These are phyloP conservation scores for Lasiodiplodia sp. DNA, from an alignment of 2,329 filamentous ascomycete species.

Conservation along the genomic window DNA sequence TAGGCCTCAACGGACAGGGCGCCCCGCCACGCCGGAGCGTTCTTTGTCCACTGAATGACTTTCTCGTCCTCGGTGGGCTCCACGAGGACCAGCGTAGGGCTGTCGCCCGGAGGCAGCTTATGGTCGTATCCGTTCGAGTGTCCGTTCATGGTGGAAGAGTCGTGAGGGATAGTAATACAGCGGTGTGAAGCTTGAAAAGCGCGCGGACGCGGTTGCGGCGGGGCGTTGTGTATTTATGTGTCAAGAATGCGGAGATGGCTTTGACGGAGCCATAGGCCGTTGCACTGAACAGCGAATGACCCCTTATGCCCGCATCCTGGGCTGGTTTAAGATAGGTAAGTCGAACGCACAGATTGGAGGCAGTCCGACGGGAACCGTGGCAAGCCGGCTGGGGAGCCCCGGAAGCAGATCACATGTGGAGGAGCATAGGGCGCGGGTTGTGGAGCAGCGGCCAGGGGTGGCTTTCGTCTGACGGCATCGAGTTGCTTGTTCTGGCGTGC, in stretches of 20 bases:
- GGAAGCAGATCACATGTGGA: slow-evolving; percentile 27
- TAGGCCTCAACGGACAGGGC: slow-evolving; percentile 63
- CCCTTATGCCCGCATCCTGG: slow-evolving; percentile 14
- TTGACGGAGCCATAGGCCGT: slow-evolving; percentile 10
- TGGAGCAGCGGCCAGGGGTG: slow-evolving; percentile 22
- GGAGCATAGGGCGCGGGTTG: slow-evolving; percentile 24
- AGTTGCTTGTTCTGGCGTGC: slow-evolving; percentile 11
- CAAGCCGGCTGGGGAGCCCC: slow-evolving; percentile 18
- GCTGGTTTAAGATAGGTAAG: slow-evolving; percentile 16
- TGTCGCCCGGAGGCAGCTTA: slow-evolving; percentile 56
- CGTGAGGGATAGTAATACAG: not conserved
- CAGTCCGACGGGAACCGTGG: slow-evolving; percentile 26
- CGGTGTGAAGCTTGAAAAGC: not conserved
- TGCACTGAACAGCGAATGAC: slow-evolving; percentile 22
- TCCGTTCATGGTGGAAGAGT: slow-evolving; percentile 17
- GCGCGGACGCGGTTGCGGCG: slow-evolving; percentile 4
- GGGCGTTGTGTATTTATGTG: slow-evolving; percentile 20
- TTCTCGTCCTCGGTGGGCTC: slow-evolving; percentile 63
- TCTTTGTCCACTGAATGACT: slow-evolving; percentile 59
- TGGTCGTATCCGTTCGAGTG: slow-evolving; percentile 29
- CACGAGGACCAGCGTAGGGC: slow-evolving; percentile 60
- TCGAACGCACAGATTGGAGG: slow-evolving; percentile 16
- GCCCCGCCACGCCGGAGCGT: slow-evolving; percentile 66
- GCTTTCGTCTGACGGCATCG: slow-evolving; percentile 14
- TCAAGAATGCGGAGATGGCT: slow-evolving; percentile 25